These are phyloP conservation scores for Elasticomyces elasticus DNA, from an alignment of 495 filamentous ascomycete genomes.

Conservation along the genomic window DNA sequence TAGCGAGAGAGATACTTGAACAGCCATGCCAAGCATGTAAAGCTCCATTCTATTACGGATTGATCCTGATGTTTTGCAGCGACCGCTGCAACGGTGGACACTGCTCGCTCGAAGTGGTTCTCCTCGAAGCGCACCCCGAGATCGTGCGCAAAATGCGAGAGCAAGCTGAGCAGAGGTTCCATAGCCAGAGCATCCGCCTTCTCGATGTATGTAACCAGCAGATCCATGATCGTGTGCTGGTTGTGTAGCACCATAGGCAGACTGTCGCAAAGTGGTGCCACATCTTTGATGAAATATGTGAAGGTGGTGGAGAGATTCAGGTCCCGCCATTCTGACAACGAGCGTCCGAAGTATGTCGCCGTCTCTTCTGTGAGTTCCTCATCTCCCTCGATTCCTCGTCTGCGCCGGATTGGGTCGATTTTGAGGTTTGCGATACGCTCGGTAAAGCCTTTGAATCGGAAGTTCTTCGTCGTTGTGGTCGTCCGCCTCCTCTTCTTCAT, in stretches of 20 bases:
- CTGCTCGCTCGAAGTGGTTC: slow-evolving; percentile 63
- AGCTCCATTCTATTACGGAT: slow-evolving; percentile 92
- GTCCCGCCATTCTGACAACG: slow-evolving; percentile 79
- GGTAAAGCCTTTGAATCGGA: slow-evolving; percentile 87
- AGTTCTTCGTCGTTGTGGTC: slow-evolving; percentile 66
- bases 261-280: slow-evolving; percentile 70
- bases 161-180: slow-evolving; percentile 73
- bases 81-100: slow-evolving; percentile 56
- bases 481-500: slow-evolving; percentile 33
- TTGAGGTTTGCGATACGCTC: slow-evolving; percentile 85
- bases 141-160: slow-evolving; percentile 87
- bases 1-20: slow-evolving; percentile 92
- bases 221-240: slow-evolving; percentile 69
- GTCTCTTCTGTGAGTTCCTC: slow-evolving; percentile 51
- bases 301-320: slow-evolving; percentile 79
- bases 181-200: slow-evolving; percentile 62
- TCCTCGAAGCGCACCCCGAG: slow-evolving; percentile 85
- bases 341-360: slow-evolving; percentile 67
- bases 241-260: slow-evolving; percentile 85
- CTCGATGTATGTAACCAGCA: slow-evolving; percentile 68
- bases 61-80: slow-evolving; percentile 54
- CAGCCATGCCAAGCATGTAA: slow-evolving; percentile 85
- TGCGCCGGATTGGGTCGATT: slow-evolving; percentile 82
- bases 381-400: slow-evolving; percentile 72
- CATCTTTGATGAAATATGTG: slow-evolving; percentile 58